A percentile compares a stretch with the other conserved stretches of the same genome.
phyloP scores from a whole-genome alignment of 169 alveolate genomes.

The Cryptosporidium canis region DNA sequence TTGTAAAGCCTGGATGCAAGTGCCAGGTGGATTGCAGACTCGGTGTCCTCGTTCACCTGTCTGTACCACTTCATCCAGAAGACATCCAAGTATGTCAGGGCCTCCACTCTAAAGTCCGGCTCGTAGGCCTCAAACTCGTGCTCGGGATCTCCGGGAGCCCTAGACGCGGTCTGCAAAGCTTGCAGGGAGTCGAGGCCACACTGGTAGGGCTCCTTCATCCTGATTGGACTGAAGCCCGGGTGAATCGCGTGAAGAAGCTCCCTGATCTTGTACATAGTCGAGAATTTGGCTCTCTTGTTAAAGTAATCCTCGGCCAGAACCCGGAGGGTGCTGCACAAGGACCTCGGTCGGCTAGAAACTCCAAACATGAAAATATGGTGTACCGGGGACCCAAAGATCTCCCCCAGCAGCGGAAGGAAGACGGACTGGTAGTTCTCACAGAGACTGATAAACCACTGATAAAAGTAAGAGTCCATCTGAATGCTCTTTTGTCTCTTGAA shows the following conservation, averaged over 20 bases:
- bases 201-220: neutral
- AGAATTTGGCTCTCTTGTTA: neutral
- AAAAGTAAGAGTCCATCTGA: constrained; percentile 64
- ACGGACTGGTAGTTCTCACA: constrained; percentile 34
- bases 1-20: neutral
- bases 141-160: too few relatives aligned
- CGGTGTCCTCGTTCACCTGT: neutral
- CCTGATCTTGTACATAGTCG: neutral
- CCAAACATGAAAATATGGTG: constrained; percentile 35
- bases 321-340: neutral
- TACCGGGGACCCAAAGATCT: constrained; percentile 28
- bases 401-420: constrained; percentile 40
- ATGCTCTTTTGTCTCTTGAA: constrained; percentile 3
- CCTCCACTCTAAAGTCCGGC: neutral
- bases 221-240: neutral
- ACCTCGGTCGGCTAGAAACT: neutral
- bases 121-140: too few relatives aligned
- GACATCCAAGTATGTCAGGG: constrained; percentile 31
- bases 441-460: constrained; percentile 44
- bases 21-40: neutral
- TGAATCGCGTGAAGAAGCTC: constrained; percentile 1
- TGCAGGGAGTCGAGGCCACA: too few relatives aligned
- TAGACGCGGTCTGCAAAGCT: too few relatives aligned
- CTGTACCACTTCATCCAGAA: constrained; percentile 69
- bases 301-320: constrained; percentile 9